These are phyloP conservation scores for Rhizopogon sp. DNA, from an alignment of 768 basidiomycete species.

Conservation along the genomic window DNA sequence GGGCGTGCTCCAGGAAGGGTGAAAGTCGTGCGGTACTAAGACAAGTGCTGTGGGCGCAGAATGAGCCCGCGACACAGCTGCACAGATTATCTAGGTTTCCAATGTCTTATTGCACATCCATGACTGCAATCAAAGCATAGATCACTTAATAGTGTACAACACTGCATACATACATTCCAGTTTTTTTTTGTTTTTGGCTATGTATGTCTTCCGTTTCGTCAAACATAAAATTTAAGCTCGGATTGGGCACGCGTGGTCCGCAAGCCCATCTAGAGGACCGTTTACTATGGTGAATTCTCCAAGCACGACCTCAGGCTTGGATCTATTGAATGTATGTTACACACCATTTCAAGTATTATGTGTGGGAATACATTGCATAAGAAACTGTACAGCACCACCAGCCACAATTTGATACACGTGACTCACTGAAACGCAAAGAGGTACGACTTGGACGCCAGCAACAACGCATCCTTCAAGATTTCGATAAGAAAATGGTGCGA, in stretches of 20 bases:
- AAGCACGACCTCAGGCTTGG: too few species aligned
- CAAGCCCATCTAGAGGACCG: too few species aligned
- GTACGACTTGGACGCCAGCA: constrained; percentile 18
- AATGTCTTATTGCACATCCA: constrained; percentile 14
- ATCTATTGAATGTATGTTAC: too few species aligned
- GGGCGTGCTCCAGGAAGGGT: constrained; percentile 37
- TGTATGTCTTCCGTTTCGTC: not conserved
- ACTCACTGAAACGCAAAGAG: constrained; percentile 10
- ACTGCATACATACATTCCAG: not conserved
- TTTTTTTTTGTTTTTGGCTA: too few species aligned
- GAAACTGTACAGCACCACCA: constrained; percentile 56
- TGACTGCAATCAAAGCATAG: constrained; percentile 1
- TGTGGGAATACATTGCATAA: constrained; percentile 18
- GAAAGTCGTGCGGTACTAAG: constrained; percentile 40
- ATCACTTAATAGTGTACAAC: constrained; percentile 5
- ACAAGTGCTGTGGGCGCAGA: not conserved
- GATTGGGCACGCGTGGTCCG: too few species aligned
- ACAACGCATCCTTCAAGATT: constrained; percentile 43
- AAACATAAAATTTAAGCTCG: too few species aligned
- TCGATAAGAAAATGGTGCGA: constrained; percentile 64
- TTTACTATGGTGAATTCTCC: too few species aligned
- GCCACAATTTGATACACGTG: constrained; percentile 44
- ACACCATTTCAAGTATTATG: not conserved
- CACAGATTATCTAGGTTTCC: constrained; percentile 16
- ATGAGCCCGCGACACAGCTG: not conserved